phyloP scores from a whole-genome alignment of 345 rosid species.

The Euphorbia pulcherrima region DNA sequence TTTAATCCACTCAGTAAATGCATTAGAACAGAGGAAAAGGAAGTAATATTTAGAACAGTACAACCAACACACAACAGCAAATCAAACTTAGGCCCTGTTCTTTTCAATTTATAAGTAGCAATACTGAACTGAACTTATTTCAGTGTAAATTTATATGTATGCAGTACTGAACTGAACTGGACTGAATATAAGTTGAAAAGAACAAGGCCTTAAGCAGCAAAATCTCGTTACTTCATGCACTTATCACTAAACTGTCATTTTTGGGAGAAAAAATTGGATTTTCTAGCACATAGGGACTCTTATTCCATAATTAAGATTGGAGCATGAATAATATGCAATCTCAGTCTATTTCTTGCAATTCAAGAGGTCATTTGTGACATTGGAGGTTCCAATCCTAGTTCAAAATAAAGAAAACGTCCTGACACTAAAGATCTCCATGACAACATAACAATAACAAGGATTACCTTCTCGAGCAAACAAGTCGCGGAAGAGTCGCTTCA shows the following conservation, averaged over 20 bases:
- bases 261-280: background rate
- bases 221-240: background rate
- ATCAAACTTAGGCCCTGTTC: too few species aligned
- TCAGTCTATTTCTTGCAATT: background rate
- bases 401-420: background rate
- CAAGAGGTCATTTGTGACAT: background rate
- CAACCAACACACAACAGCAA: background rate
- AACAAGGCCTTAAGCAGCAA: background rate
- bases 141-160: too few species aligned
- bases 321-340: background rate
- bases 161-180: too few species aligned
- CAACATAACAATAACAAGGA: background rate
- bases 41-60: background rate
- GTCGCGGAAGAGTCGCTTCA: conserved; percentile 75
- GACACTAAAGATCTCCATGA: background rate
- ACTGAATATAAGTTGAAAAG: too few species aligned
- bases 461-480: conserved; percentile 74
- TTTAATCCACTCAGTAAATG: background rate
- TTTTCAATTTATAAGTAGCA: too few species aligned
- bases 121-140: too few species aligned
- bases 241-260: background rate
- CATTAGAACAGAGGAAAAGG: background rate
- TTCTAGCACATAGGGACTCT: background rate
- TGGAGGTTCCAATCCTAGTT: background rate
- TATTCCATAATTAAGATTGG: background rate